Evolutionary conservation across 2,329 filamentous ascomycete species (phyloP).

Genomic region (Blumeria graminis): DNA sequence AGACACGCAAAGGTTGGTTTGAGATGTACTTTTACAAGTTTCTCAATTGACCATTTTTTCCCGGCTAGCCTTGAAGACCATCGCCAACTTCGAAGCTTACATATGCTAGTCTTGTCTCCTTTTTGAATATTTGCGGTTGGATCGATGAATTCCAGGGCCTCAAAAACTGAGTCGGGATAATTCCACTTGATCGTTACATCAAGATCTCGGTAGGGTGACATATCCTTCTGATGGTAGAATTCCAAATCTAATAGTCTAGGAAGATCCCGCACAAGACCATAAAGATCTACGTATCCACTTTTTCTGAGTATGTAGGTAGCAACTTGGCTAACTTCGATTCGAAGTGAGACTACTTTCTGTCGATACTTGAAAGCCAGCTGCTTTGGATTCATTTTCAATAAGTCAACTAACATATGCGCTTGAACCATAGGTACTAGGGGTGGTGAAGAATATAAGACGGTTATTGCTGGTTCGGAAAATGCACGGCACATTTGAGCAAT

Average conservation of each 20-base stretch:
- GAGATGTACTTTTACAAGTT: conserved; percentile 27
- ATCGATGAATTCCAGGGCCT: conserved; percentile 33
- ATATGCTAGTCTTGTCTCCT: conserved; percentile 12
- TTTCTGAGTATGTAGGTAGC: conserved; percentile 28
- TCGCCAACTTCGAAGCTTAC: conserved; percentile 27
- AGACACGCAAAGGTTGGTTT: conserved; percentile 31
- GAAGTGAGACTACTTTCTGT: conserved; percentile 13
- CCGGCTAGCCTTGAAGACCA: conserved; percentile 33
- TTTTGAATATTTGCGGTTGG: conserved; percentile 12
- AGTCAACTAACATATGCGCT: conserved; percentile 26
- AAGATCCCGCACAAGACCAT: conserved; percentile 34
- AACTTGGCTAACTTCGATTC: conserved; percentile 18
- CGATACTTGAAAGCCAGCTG: conserved; percentile 12
- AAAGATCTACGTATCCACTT: conserved; percentile 29
- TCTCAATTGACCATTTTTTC: conserved; percentile 22
- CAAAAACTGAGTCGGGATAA: conserved; percentile 42
- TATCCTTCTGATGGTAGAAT: conserved; percentile 45
- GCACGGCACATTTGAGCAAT: conserved; percentile 35
- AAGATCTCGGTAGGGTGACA: conserved; percentile 37
- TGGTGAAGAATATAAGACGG: conserved; percentile 45
- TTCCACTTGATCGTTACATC: conserved; percentile 38
- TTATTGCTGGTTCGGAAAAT: conserved; percentile 50
- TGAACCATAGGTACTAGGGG: conserved; percentile 31
- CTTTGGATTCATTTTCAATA: conserved; percentile 18
- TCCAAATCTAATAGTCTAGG: conserved; percentile 45